Evolutionary conservation across 2,329 filamentous ascomycete genomes (phyloP).

Genomic region (Curvularia eragrostidis): DNA sequence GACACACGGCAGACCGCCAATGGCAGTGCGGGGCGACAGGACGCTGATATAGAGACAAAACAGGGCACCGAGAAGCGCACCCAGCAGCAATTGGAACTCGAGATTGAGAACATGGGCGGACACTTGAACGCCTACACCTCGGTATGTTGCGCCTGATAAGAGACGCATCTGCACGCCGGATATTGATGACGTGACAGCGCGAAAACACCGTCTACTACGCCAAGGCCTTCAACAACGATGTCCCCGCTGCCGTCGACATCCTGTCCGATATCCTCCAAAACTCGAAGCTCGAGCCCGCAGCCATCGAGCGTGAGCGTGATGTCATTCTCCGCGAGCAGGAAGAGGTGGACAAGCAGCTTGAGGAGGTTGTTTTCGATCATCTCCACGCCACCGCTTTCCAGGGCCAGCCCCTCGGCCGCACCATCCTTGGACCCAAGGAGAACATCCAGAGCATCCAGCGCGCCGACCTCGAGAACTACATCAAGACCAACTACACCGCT

Average conservation of each 20-base stretch:
- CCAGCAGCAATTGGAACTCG: conserved; percentile 96
- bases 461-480: conserved; percentile 90
- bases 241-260: conserved; percentile 95
- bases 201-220: conserved; percentile 99
- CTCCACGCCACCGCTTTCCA: conserved; percentile 98
- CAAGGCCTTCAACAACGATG: conserved; percentile 98
- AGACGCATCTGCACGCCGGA: conserved; percentile 14
- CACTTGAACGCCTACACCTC: conserved; percentile 99
- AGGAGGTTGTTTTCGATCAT: conserved; percentile 99
- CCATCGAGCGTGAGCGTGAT: conserved; percentile 97
- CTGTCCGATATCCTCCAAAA: conserved; percentile 99
- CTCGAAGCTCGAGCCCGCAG: conserved; percentile 92
- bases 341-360: conserved; percentile 99
- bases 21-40: conserved; percentile 14
- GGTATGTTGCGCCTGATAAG: conserved; percentile 62
- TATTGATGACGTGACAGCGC: conserved; percentile 64
- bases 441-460: conserved; percentile 97
- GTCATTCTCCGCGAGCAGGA: conserved; percentile 98
- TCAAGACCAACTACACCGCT: conserved; percentile 99
- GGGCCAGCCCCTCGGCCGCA: conserved; percentile 93
- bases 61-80: conserved; percentile 92
- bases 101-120: conserved; percentile 99
- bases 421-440: conserved; percentile 95
- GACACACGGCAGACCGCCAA: not conserved
- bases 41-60: conserved; percentile 34